These are phyloP conservation scores for Phytophthora hibernalis DNA, from an alignment of 352 stramenopile species.

Conservation along the genomic window DNA sequence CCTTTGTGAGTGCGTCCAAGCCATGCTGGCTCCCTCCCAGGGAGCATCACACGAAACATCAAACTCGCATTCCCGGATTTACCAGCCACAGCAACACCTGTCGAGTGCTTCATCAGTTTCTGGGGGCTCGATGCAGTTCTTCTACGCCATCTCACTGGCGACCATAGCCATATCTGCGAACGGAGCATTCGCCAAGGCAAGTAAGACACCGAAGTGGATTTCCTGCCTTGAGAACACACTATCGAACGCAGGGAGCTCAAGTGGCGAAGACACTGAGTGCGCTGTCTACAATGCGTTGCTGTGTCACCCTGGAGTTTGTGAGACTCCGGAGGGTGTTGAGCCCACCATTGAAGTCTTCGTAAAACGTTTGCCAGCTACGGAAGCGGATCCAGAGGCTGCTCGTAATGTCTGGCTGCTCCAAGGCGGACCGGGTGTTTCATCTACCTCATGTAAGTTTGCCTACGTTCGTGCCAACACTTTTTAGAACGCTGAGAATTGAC, in stretches of 20 bases:
- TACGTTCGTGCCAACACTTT: no score
- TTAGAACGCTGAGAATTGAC: no score
- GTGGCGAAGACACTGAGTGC: constrained; percentile 18
- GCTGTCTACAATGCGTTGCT: constrained; percentile 29
- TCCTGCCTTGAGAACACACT: constrained; percentile 22
- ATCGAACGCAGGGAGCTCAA: constrained; percentile 4
- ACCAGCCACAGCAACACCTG: background rate
- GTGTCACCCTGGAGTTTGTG: constrained; percentile 29
- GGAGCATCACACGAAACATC: no score
- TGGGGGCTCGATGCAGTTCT: background rate
- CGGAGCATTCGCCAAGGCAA: background rate
- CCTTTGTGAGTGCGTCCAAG: no score
- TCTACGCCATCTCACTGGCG: background rate
- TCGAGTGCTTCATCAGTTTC: background rate
- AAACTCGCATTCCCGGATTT: no score
- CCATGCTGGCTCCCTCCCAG: no score
- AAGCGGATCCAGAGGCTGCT: constrained; percentile 3
- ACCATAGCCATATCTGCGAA: background rate
- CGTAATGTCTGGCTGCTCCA: constrained; percentile 47
- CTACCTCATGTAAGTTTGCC: constrained; percentile 27
- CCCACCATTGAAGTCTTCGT: constrained; percentile 35
- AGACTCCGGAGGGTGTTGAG: background rate
- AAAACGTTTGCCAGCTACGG: constrained; percentile 33
- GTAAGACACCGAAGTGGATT: constrained; percentile 5
- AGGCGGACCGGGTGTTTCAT: constrained; percentile 28